A percentile compares a stretch with the other conserved stretches of the same genome.
Conservation (phyloP, 2,329 filamentous ascomycete genomes). For the Fusarium stilboides region DNA sequence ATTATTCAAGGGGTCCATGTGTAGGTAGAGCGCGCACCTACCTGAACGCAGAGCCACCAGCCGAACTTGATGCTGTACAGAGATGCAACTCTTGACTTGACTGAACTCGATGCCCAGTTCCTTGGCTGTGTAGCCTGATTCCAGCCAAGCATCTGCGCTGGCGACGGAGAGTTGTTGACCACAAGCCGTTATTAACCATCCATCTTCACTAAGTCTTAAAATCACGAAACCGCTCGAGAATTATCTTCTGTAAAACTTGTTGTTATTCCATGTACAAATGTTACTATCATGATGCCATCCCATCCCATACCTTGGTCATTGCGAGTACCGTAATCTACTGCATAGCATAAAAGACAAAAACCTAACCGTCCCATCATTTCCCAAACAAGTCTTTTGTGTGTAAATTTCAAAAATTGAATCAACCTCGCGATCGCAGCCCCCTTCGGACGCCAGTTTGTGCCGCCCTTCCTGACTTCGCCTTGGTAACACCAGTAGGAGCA, state of each 20-base stretch:
- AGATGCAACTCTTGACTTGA: no score
- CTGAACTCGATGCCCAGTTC: no score
- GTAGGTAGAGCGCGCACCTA: no score
- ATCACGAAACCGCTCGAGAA: neutral
- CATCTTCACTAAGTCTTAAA: neutral
- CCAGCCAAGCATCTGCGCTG: no score
- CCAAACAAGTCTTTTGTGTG: constrained; percentile 1
- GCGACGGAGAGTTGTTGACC: no score
- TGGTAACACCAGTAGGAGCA: constrained; percentile 39
- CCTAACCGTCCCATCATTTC: neutral
- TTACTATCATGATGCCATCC: constrained; percentile 1
- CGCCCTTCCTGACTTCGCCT: constrained; percentile 38
- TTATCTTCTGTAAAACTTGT: neutral
- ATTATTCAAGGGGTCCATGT: no score
- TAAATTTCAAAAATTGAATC: constrained; percentile 1
- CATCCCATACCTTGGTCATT: constrained; percentile 3
- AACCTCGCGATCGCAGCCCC: constrained; percentile 40
- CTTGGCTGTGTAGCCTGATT: no score
- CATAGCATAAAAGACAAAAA: constrained; percentile 1
- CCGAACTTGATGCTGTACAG: no score
- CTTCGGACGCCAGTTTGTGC: constrained; percentile 39
- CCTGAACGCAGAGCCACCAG: no score
- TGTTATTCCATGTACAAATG: constrained; percentile 13
- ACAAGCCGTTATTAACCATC: neutral
- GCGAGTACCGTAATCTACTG: constrained; percentile 8